Evolutionary conservation across 306 rosid species (phyloP).

Genomic region (Cajanus cajan): DNA sequence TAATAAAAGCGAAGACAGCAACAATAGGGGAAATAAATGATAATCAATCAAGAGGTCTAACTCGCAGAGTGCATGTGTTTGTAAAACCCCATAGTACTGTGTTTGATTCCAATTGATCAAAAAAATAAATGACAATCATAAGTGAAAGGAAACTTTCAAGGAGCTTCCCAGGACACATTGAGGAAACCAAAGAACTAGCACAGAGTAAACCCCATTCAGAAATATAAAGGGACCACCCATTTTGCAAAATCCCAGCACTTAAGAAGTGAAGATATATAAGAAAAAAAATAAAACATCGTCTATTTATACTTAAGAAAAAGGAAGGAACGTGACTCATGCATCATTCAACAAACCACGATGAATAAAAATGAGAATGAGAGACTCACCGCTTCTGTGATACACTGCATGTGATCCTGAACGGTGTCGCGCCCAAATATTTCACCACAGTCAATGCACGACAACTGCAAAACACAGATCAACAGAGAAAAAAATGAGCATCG

Average conservation of each 20-base stretch:
- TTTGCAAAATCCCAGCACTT: background rate
- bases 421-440: constrained; percentile 67
- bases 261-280: background rate
- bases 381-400: constrained; percentile 82
- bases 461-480: constrained; percentile 44
- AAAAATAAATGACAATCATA: background rate
- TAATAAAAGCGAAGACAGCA: background rate
- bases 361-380: constrained; percentile 16
- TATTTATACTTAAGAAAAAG: background rate
- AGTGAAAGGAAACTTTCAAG: background rate
- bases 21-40: background rate
- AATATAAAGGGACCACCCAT: too few species aligned
- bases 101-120: too few species aligned
- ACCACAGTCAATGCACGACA: constrained; percentile 94
- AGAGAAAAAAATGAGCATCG: background rate
- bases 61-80: too few species aligned
- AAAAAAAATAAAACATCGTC: background rate
- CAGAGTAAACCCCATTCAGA: too few species aligned
- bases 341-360: background rate
- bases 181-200: background rate
- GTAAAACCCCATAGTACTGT: too few species aligned
- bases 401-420: constrained; percentile 82
- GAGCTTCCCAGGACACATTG: background rate
- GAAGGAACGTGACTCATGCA: background rate
- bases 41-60: background rate